phyloP scores from a whole-genome alignment of 2,329 filamentous ascomycete species.

The Calonectria honghensis region DNA sequence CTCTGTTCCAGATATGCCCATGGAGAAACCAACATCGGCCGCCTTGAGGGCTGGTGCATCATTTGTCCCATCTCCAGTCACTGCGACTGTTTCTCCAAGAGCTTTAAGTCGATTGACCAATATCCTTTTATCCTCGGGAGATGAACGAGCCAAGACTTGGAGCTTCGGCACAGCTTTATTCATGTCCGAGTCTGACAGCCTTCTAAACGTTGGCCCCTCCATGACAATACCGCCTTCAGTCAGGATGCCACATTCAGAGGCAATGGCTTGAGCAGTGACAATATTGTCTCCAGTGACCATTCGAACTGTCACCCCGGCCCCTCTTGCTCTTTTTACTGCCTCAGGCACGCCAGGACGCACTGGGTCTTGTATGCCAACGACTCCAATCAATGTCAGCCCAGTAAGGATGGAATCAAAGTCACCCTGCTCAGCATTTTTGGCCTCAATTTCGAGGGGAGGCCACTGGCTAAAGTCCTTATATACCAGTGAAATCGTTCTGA shows the following conservation, averaged over 20 bases:
- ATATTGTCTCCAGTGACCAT: slow-evolving; percentile 75
- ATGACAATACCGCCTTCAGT: slow-evolving; percentile 80
- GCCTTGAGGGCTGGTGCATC: slow-evolving; percentile 71
- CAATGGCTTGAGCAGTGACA: slow-evolving; percentile 66
- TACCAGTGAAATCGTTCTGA: slow-evolving; percentile 83
- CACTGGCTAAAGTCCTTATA: slow-evolving; percentile 82
- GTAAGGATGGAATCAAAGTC: slow-evolving; percentile 63
- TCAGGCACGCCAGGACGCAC: slow-evolving; percentile 77
- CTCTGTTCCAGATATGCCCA: slow-evolving; percentile 80
- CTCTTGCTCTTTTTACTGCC: slow-evolving; percentile 77
- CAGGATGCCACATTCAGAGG: slow-evolving; percentile 63
- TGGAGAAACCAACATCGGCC: slow-evolving; percentile 67
- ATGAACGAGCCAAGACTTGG: slow-evolving; percentile 80
- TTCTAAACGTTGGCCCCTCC: slow-evolving; percentile 72
- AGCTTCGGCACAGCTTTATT: slow-evolving; percentile 75
- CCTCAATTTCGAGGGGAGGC: slow-evolving; percentile 68
- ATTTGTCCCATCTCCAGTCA: slow-evolving; percentile 77
- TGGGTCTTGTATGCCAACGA: slow-evolving; percentile 81
- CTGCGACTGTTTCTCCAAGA: slow-evolving; percentile 79
- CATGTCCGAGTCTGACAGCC: slow-evolving; percentile 69
- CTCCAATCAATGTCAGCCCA: slow-evolving; percentile 63
- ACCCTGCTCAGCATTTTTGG: neutral
- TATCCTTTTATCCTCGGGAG: slow-evolving; percentile 80
- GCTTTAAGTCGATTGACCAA: slow-evolving; percentile 78
- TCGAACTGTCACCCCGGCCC: slow-evolving; percentile 79